Conservation (phyloP, 805 yeast genomes). For the Saturnispora ahearnii region DNA sequence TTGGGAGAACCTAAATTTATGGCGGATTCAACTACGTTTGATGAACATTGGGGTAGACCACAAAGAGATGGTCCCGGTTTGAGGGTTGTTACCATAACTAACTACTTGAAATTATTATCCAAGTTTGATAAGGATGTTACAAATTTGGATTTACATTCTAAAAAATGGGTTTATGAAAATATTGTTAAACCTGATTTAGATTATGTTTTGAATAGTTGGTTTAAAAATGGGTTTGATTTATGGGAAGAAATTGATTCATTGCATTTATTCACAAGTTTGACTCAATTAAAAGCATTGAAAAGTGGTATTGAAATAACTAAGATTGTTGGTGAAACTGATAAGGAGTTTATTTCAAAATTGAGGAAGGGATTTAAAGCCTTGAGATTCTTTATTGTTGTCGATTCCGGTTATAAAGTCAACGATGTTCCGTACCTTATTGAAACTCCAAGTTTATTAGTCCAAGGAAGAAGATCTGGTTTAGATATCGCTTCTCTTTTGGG, state of each 20-base stretch:
- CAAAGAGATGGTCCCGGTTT: constrained; percentile 94
- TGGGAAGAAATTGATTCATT: constrained; percentile 82
- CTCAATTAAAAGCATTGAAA: constrained; percentile 61
- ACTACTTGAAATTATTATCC: constrained; percentile 40
- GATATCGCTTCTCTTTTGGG: constrained; percentile 68
- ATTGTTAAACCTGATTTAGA: constrained; percentile 62
- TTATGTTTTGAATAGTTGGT: constrained; percentile 58
- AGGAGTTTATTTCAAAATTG: constrained; percentile 25
- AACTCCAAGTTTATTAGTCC: constrained; percentile 40
- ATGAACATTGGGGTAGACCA: constrained; percentile 83
- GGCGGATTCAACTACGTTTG: constrained; percentile 55
- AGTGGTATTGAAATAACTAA: constrained; percentile 41
- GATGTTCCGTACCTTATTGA: constrained; percentile 55
- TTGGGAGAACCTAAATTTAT: constrained; percentile 88
- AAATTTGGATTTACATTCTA: constrained; percentile 25
- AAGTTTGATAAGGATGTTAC: constrained; percentile 22
- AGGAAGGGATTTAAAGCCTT: constrained; percentile 27
- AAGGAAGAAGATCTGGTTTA: constrained; percentile 53
- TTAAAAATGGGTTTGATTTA: constrained; percentile 61
- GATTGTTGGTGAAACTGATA: constrained; percentile 19
- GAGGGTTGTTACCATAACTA: constrained; percentile 54
- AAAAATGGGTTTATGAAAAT: constrained; percentile 34
- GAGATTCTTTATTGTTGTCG: constrained; percentile 31
- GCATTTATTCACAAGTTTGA: constrained; percentile 73
- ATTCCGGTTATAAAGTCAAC: constrained; percentile 34